Conservation (phyloP, 129 eudicot genomes). For the Flaveria trinervia region DNA sequence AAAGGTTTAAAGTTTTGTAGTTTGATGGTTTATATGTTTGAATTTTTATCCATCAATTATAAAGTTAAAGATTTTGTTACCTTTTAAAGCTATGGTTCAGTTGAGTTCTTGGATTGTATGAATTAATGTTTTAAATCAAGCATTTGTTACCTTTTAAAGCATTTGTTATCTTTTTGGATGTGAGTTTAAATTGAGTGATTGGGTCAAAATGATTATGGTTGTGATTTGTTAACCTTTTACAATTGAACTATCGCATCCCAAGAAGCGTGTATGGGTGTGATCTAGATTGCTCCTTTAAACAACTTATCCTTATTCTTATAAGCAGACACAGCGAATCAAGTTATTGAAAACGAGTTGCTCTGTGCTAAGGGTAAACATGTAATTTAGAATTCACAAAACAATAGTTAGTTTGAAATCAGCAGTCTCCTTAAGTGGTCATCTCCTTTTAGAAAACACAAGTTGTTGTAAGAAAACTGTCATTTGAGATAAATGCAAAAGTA, state of each 20-base stretch:
- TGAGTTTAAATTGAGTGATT: constrained; percentile 5
- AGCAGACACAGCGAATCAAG: not conserved
- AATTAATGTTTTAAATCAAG: not conserved
- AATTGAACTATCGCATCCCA: not conserved
- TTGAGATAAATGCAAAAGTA: constrained; percentile 8
- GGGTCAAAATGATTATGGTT: not conserved
- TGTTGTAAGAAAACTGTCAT: not conserved
- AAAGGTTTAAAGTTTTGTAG: not conserved
- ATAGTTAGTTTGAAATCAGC: not conserved
- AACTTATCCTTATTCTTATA: not conserved
- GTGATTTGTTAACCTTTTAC: not conserved
- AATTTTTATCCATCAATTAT: constrained; percentile 26
- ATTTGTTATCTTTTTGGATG: not conserved
- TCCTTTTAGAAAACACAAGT: too few species aligned
- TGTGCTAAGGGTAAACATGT: not conserved
- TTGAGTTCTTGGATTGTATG: constrained; percentile 15
- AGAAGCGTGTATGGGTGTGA: constrained; percentile 1
- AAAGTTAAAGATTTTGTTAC: constrained; percentile 4
- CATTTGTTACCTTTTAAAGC: too few species aligned
- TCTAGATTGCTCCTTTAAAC: not conserved
- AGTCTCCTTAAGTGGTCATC: too few species aligned
- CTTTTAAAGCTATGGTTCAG: constrained; percentile 9
- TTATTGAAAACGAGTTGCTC: not conserved
- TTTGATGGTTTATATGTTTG: constrained; percentile 23
- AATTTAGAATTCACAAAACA: not conserved